Evolutionary conservation across 169 alveolate species (phyloP).

Genomic region (Eimeria mitis): DNA sequence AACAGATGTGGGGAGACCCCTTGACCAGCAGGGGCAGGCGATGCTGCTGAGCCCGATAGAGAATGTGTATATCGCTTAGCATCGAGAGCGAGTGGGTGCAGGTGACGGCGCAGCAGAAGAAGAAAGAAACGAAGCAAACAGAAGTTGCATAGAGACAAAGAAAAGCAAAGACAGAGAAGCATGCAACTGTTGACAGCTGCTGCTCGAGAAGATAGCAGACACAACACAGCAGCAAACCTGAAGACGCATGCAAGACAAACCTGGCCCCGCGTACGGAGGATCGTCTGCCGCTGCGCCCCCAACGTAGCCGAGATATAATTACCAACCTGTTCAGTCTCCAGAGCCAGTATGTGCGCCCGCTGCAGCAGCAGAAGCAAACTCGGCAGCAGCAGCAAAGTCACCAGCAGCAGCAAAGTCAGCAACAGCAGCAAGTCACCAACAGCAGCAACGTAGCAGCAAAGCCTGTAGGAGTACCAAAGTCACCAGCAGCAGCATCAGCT

Average conservation of each 20-base stretch:
- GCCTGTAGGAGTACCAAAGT: neutral
- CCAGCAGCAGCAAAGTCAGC: slow-evolving; percentile 1
- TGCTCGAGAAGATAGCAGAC: neutral
- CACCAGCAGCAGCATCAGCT: neutral
- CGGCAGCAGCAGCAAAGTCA: neutral
- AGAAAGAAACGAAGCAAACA: neutral
- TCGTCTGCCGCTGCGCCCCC: slow-evolving; percentile 37
- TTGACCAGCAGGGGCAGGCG: neutral
- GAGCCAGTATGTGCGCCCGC: slow-evolving; percentile 22
- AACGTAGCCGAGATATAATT: neutral
- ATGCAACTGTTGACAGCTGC: neutral
- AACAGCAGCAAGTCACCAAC: neutral
- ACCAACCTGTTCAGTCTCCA: slow-evolving; percentile 20
- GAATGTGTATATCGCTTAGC: neutral
- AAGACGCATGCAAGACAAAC: neutral
- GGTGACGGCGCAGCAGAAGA: neutral
- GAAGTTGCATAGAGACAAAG: neutral
- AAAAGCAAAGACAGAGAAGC: neutral
- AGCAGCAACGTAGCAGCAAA: neutral
- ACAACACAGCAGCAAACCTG: neutral
- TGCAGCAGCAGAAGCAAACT: slow-evolving; percentile 22
- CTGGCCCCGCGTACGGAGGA: neutral
- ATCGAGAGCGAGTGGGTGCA: neutral
- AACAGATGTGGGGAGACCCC: neutral
- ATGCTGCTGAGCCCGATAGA: neutral